A percentile compares a stretch with the other conserved stretches of the same genome.
Conservation (phyloP, 2,329 filamentous ascomycete species). For the Sarocladiaceae sp. region DNA sequence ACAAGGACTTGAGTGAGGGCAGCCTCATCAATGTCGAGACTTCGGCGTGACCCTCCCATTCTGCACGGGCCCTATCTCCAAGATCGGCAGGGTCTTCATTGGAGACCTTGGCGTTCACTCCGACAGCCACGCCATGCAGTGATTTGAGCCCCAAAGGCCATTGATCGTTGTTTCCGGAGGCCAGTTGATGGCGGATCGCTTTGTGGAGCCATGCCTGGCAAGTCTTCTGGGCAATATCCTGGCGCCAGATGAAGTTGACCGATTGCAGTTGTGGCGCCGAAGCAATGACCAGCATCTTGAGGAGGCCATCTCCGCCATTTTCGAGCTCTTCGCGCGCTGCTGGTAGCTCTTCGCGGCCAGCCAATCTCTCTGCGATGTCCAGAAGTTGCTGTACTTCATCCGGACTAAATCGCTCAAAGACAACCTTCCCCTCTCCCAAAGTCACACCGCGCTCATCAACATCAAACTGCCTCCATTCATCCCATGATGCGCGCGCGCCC, state of each 20-base stretch:
- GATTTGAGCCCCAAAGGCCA: background rate
- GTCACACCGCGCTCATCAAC: background rate
- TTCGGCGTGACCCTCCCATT: background rate
- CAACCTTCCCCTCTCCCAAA: background rate
- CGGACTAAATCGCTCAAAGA: background rate
- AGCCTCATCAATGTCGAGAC: background rate
- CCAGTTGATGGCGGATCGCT: background rate
- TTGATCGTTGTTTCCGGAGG: background rate
- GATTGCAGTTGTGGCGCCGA: background rate
- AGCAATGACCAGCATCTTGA: conserved; percentile 5
- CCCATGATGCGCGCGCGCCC: conserved; percentile 2
- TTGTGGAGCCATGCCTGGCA: conserved; percentile 5
- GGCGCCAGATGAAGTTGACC: background rate
- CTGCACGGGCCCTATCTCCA: background rate
- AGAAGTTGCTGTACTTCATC: background rate
- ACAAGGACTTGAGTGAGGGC: background rate
- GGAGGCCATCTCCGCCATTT: background rate
- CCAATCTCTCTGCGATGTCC: background rate
- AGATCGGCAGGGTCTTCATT: background rate
- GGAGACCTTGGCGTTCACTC: background rate
- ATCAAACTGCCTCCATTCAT: conserved; percentile 1
- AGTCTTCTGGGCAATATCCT: background rate
- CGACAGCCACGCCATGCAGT: background rate
- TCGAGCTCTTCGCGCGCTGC: background rate
- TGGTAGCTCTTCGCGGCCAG: background rate